Conservation (phyloP, 2,329 filamentous ascomycete species). For the Nakataea oryzae region DNA sequence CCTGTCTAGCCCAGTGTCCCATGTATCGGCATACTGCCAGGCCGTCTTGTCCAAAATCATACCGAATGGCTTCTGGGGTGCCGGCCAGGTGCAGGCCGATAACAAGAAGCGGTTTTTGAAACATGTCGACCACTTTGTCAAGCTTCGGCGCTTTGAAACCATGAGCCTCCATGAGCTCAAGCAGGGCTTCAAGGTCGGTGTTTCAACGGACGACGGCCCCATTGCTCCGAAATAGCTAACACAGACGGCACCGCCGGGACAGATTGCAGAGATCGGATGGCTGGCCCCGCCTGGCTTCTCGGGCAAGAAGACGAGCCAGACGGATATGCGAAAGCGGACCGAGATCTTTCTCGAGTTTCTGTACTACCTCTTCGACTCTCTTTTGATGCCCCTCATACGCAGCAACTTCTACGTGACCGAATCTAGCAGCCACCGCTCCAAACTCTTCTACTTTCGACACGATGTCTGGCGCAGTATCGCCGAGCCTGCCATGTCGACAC, state of each 20-base stretch:
- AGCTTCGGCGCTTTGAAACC: slow-evolving; percentile 69
- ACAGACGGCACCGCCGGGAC: slow-evolving; percentile 6
- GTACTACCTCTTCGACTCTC: slow-evolving; percentile 88
- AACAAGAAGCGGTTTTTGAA: slow-evolving; percentile 55
- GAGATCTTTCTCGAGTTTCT: slow-evolving; percentile 78
- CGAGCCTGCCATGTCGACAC: slow-evolving; percentile 55
- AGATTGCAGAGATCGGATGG: slow-evolving; percentile 66
- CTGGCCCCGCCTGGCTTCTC: slow-evolving; percentile 44
- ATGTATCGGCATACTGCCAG: slow-evolving; percentile 80
- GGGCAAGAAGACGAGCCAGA: slow-evolving; percentile 49
- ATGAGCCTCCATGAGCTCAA: slow-evolving; percentile 68
- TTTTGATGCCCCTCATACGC: slow-evolving; percentile 77
- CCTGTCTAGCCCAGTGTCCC: slow-evolving; percentile 53
- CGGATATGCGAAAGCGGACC: slow-evolving; percentile 63
- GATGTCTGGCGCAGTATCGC: slow-evolving; percentile 77
- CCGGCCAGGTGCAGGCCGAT: slow-evolving; percentile 33
- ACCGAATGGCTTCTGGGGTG: slow-evolving; percentile 66
- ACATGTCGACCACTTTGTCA: slow-evolving; percentile 68
- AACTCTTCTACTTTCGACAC: slow-evolving; percentile 87
- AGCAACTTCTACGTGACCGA: slow-evolving; percentile 94
- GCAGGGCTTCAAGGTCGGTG: slow-evolving; percentile 65
- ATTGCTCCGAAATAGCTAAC: not conserved
- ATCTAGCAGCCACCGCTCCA: slow-evolving; percentile 67
- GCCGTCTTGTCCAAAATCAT: slow-evolving; percentile 64
- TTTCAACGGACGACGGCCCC: too few relatives aligned